Base-by-base conservation (phyloP, 2,329 filamentous ascomycete genomes). In the Thelonectria blattea region DNA sequence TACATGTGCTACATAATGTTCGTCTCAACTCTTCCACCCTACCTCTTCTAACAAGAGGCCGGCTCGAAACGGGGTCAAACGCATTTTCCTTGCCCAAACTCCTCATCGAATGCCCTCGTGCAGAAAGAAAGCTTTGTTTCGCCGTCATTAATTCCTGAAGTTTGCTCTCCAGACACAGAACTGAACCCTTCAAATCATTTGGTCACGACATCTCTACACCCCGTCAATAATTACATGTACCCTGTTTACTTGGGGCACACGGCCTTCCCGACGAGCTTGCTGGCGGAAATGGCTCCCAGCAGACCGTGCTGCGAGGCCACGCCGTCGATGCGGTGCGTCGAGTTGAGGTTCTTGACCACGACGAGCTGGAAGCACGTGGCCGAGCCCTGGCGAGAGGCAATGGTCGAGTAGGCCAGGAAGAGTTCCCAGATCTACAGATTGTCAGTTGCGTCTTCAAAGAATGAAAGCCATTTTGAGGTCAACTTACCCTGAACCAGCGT, bases 301-400 rank as follows among this genome's bases (percentile, higher is more conserved):
- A 96, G 84, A 49, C 84, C 88, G 71, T 84, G 91, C 73, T 94
- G 91, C 24, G 82, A 85, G 17, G 79, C 71, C 65, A 94, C 83
- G 46, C 91, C 92, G 69, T 94, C 87, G 65, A 94, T 80, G 68
- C 92, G 89, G 80, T 96, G 92, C 32, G 87, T 92, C 37, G 89
- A 88, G 81, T 96, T 96, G 78, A 96, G 84, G 81, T 96, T 96
- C 87, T 96, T 96, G 76, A 94, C 90, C 61, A 92, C 81, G 17
- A 88, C 88, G 71, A 96, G 91, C 81, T 96, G 92, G 82, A 88
- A 96, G 84, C 92, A 95, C 32, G 91, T 92, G 57, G 92, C 92
- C 68, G 85, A 84, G 67, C 92, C 92, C 78, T 96, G 92, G 73
- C 92, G 89, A 24, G 92, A 92, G 72, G 86, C 87, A 75, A 96